A percentile compares a stretch with the other conserved stretches of the same genome.
These are phyloP conservation scores for Leavenworthia alabamica DNA, from an alignment of 345 rosid genomes.

Conservation along the genomic window DNA sequence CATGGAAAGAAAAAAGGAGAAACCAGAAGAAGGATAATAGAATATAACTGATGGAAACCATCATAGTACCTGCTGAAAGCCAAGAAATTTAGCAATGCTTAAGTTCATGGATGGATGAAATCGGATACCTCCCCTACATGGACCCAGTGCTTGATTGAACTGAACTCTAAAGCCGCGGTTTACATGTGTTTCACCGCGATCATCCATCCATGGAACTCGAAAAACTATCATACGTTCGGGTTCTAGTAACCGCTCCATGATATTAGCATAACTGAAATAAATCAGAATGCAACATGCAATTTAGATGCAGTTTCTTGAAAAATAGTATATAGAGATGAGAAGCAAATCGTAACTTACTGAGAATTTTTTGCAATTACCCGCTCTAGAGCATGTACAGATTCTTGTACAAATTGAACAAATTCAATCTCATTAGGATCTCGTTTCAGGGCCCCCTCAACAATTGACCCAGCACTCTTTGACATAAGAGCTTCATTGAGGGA, in stretches of 20 bases:
- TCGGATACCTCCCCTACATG: conserved; percentile 95
- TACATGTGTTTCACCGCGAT: conserved; percentile 93
- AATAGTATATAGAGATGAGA: conserved; percentile 20
- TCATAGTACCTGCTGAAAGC: conserved; percentile 71
- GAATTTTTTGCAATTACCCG: conserved; percentile 96
- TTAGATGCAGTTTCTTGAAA: background rate
- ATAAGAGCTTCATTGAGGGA: conserved; percentile 72
- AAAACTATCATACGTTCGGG: conserved; percentile 90
- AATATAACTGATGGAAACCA: background rate
- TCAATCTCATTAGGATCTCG: conserved; percentile 96
- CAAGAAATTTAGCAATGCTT: conserved; percentile 90
- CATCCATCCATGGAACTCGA: conserved; percentile 98
- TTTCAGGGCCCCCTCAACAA: conserved; percentile 75
- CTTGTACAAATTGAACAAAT: conserved; percentile 91
- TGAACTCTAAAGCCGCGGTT: conserved; percentile 95
- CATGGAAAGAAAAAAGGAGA: background rate
- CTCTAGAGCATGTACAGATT: conserved; percentile 92
- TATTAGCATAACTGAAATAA: conserved; percentile 75
- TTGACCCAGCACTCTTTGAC: conserved; percentile 99
- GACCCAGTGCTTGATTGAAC: conserved; percentile 91
- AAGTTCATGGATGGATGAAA: conserved; percentile 89
- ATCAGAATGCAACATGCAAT: conserved; percentile 22
- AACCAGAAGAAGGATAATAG: background rate
- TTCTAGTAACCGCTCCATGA: conserved; percentile 91
- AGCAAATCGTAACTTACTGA: conserved; percentile 61